Conservation (phyloP, 2,329 filamentous ascomycete species). For the Aspergillus costaricaensis region DNA sequence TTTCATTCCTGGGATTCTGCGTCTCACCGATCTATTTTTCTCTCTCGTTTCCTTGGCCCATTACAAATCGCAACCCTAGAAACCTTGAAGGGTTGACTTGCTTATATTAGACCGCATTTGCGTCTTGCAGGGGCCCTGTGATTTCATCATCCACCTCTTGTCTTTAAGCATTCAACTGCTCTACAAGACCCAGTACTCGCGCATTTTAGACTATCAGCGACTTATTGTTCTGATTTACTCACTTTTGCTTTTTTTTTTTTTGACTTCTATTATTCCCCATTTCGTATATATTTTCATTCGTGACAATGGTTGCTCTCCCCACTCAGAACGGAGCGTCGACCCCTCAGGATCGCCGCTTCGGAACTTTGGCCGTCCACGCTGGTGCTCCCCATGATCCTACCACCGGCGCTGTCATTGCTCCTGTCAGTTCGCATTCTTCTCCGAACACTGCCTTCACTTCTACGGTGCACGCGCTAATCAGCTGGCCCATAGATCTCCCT, state of each 20-base stretch:
- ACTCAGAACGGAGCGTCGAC: constrained; percentile 48
- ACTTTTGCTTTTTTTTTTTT: background rate
- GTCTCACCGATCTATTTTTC: background rate
- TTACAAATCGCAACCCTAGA: constrained; percentile 7
- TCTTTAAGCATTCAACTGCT: background rate
- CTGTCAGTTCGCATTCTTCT: constrained; percentile 50
- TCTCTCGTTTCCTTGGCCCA: background rate
- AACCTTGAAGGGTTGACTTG: background rate
- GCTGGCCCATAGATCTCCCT: constrained; percentile 72
- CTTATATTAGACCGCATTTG: background rate
- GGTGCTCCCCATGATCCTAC: constrained; percentile 85
- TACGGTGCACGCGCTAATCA: background rate
- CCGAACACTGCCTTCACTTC: background rate
- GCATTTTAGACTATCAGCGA: background rate
- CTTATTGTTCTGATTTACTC: background rate
- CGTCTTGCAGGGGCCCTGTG: constrained; percentile 1
- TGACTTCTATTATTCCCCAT: background rate
- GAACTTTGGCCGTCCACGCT: constrained; percentile 91
- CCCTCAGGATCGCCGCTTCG: constrained; percentile 78
- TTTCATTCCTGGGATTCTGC: too few species aligned
- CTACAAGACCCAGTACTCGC: background rate
- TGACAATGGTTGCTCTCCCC: constrained; percentile 27
- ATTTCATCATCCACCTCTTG: background rate
- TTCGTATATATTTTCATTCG: constrained; percentile 2
- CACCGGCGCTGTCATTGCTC: constrained; percentile 93